Evolutionary conservation across 192 early-diverging fungal genomes (phyloP).

Genomic region (Fimicolochytrium jonesii): DNA sequence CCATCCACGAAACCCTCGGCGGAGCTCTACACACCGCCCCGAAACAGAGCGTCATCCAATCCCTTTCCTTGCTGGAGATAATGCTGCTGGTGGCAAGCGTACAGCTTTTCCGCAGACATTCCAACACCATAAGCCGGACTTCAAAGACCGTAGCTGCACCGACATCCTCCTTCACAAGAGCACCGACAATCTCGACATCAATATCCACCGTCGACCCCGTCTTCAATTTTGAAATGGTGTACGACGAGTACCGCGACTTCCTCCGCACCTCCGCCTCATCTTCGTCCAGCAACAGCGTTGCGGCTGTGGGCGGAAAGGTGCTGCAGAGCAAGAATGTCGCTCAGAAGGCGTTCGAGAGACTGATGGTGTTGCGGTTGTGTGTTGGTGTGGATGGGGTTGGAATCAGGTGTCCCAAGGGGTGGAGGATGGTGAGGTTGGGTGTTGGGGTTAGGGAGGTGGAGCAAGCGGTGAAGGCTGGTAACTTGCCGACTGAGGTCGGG

Average conservation of each 20-base stretch:
- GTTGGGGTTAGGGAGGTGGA: slow-evolving; percentile 24
- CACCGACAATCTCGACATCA: too few relatives aligned
- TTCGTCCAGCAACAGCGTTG: not conserved
- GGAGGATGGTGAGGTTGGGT: slow-evolving; percentile 69
- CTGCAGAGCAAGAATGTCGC: slow-evolving; percentile 45
- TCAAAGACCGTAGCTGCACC: too few relatives aligned
- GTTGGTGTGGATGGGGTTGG: slow-evolving; percentile 53
- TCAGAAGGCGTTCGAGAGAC: slow-evolving; percentile 18
- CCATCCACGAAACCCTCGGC: not conserved
- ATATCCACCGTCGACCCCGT: too few relatives aligned
- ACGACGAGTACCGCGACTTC: slow-evolving; percentile 86
- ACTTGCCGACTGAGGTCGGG: too few relatives aligned
- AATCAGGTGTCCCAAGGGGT: slow-evolving; percentile 73
- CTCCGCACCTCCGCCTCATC: slow-evolving; percentile 39
- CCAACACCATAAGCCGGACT: too few relatives aligned
- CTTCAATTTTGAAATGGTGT: slow-evolving; percentile 95
- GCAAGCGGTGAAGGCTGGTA: slow-evolving; percentile 14
- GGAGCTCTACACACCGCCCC: too few relatives aligned
- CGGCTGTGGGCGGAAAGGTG: slow-evolving; percentile 31
- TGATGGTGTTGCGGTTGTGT: slow-evolving; percentile 9
- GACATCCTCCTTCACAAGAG: too few relatives aligned
- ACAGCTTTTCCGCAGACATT: too few relatives aligned
- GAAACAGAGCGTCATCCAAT: slow-evolving; percentile 44
- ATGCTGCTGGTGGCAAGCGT: slow-evolving; percentile 75
- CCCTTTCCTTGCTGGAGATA: slow-evolving; percentile 75